A percentile compares a stretch with the other conserved stretches of the same genome.
Conservation (phyloP, 2,329 filamentous ascomycete species). For the Fusarium sp. region DNA sequence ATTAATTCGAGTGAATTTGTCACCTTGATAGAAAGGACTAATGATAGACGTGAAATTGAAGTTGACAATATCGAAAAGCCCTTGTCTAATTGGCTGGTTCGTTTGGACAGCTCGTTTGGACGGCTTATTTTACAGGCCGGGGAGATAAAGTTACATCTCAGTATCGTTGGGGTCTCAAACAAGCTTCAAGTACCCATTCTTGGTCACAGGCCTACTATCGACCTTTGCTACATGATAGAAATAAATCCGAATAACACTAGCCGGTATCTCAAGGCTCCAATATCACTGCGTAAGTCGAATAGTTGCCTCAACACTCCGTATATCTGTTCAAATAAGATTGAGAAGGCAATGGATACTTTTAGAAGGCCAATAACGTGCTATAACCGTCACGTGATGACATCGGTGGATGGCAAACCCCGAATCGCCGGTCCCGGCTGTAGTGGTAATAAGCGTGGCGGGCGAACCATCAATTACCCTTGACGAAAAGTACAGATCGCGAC, state of each 20-base stretch:
- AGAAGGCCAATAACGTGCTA: slow-evolving; percentile 15
- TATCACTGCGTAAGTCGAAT: not conserved
- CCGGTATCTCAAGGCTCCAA: not conserved
- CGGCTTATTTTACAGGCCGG: not conserved
- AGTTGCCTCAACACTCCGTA: not conserved
- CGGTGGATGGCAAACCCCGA: slow-evolving; percentile 40
- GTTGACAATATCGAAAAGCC: not conserved
- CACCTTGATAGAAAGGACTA: not conserved
- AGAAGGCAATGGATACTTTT: slow-evolving; percentile 32
- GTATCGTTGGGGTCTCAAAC: not conserved
- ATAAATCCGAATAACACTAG: too few species aligned
- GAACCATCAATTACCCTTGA: slow-evolving; percentile 36
- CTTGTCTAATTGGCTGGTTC: slow-evolving; percentile 4
- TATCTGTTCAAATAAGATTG: not conserved
- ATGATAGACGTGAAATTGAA: not conserved
- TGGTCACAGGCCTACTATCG: too few species aligned
- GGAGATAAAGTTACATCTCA: not conserved
- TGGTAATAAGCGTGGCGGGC: slow-evolving; percentile 24
- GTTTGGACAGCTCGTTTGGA: slow-evolving; percentile 11
- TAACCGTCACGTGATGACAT: slow-evolving; percentile 30
- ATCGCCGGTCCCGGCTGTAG: slow-evolving; percentile 23
- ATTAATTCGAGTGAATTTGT: not conserved
- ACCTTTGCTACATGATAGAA: too few species aligned
- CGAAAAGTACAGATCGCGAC: slow-evolving; percentile 52
- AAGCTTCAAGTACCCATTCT: not conserved